Evolutionary conservation across 768 basidiomycete genomes (phyloP).

Genomic region (Peribolospora baueri): DNA sequence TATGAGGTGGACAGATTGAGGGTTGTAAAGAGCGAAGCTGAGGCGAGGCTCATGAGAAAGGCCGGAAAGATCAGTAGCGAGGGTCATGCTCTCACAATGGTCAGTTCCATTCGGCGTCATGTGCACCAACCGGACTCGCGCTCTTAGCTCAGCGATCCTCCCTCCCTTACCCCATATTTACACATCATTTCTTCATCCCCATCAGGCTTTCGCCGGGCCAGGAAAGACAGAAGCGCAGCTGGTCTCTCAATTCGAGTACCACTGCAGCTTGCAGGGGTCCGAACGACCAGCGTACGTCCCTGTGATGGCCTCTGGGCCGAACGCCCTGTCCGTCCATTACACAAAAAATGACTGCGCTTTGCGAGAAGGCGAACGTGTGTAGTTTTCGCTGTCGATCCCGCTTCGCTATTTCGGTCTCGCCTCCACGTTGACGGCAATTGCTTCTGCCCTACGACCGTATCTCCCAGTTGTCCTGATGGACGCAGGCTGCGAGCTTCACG

Average conservation of each 20-base stretch:
- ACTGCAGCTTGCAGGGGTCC: constrained; percentile 51
- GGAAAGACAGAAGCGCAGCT: constrained; percentile 36
- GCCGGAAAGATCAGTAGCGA: constrained; percentile 71
- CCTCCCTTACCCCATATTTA: not conserved
- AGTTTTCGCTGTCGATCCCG: not conserved
- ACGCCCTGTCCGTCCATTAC: constrained; percentile 81
- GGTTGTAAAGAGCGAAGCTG: constrained; percentile 50
- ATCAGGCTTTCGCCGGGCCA: constrained; percentile 41
- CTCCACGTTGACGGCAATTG: not conserved
- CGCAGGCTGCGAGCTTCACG: constrained; percentile 26
- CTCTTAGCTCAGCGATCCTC: not conserved
- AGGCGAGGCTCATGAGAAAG: constrained; percentile 50
- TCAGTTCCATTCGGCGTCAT: not conserved
- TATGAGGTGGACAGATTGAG: constrained; percentile 47
- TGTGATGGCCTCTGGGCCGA: constrained; percentile 80
- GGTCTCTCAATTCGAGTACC: constrained; percentile 71
- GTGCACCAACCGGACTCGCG: not conserved
- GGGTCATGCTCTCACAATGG: constrained; percentile 33
- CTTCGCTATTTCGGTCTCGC: not conserved
- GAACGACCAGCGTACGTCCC: constrained; percentile 90
- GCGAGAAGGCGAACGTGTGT: constrained; percentile 34
- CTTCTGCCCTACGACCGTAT: no score
- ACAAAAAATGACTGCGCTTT: constrained; percentile 68
- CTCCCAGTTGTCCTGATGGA: constrained; percentile 11
- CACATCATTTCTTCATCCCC: constrained; percentile 9